phyloP scores from a whole-genome alignment of 441 rosid species.

The Hura crepitans region DNA sequence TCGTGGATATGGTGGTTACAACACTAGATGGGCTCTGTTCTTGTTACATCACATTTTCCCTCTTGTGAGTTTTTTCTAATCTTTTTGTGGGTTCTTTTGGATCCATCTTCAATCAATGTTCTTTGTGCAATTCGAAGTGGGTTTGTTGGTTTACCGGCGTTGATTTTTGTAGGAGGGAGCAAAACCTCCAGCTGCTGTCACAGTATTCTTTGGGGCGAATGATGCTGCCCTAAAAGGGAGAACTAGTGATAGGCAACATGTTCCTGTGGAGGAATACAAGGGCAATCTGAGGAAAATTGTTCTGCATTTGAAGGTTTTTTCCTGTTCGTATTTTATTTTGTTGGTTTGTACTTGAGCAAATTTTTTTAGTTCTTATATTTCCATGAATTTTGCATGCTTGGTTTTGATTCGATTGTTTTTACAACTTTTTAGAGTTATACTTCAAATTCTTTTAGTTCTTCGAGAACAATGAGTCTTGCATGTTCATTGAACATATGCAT shows the following conservation, averaged over 20 bases:
- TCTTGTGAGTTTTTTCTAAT: constrained; percentile 38
- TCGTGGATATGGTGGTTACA: constrained; percentile 96
- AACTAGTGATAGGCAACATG: constrained; percentile 64
- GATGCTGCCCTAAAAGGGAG: constrained; percentile 86
- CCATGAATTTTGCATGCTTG: neutral
- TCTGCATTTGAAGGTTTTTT: constrained; percentile 65
- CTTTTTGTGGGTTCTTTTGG: neutral
- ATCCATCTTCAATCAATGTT: neutral
- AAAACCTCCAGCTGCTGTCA: constrained; percentile 61
- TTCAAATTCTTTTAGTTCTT: too few species aligned
- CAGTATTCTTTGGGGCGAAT: constrained; percentile 89
- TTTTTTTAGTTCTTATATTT: neutral
- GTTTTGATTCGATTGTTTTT: neutral
- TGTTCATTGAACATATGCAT: too few species aligned
- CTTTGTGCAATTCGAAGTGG: neutral
- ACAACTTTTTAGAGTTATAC: neutral
- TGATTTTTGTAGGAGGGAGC: constrained; percentile 34
- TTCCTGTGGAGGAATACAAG: constrained; percentile 70
- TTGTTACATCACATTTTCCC: constrained; percentile 75
- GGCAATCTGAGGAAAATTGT: constrained; percentile 63
- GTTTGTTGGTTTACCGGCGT: constrained; percentile 3
- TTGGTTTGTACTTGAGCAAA: neutral
- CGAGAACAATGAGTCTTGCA: too few species aligned
- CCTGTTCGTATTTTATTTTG: too few species aligned
- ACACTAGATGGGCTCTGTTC: constrained; percentile 90